Evolutionary conservation across 2,329 filamentous ascomycete genomes (phyloP).

Genomic region (Hypoxylon sp.): DNA sequence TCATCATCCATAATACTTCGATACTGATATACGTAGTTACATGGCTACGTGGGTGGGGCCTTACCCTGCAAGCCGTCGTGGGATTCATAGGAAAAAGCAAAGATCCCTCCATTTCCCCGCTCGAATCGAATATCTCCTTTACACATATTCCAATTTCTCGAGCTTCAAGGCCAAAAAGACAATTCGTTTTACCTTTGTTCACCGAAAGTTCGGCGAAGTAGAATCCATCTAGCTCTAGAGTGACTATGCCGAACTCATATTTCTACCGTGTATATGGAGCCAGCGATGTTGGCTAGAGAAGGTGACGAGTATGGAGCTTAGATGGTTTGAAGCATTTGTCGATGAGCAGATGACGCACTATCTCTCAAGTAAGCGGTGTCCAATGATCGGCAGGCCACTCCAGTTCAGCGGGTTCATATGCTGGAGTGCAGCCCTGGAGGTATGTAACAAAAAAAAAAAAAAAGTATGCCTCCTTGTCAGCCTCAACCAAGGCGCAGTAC

Average conservation of each 20-base stretch:
- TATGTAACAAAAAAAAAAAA: conserved; percentile 36
- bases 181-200: conserved; percentile 16
- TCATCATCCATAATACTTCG: conserved; percentile 9
- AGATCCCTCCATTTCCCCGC: conserved; percentile 34
- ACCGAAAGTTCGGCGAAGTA: conserved; percentile 37
- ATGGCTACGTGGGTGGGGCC: conserved; percentile 32
- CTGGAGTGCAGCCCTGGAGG: conserved; percentile 29
- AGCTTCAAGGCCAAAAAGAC: conserved; percentile 8
- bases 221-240: conserved; percentile 12
- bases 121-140: conserved; percentile 32
- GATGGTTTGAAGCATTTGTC: conserved; percentile 12
- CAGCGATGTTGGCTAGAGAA: conserved; percentile 7
- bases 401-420: conserved; percentile 35
- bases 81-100: conserved; percentile 27
- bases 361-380: conserved; percentile 21
- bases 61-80: conserved; percentile 23
- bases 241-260: conserved; percentile 10
- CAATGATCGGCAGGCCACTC: conserved; percentile 27
- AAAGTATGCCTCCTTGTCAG: conserved; percentile 52
- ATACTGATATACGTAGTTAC: conserved; percentile 6
- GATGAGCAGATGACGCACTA: conserved; percentile 29
- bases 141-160: conserved; percentile 10
- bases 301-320: conserved; percentile 8
- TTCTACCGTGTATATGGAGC: conserved; percentile 3
- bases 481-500: conserved; percentile 49